Conservation (phyloP, 805 yeast species). For the Kodamaea hsintzibuensis region DNA sequence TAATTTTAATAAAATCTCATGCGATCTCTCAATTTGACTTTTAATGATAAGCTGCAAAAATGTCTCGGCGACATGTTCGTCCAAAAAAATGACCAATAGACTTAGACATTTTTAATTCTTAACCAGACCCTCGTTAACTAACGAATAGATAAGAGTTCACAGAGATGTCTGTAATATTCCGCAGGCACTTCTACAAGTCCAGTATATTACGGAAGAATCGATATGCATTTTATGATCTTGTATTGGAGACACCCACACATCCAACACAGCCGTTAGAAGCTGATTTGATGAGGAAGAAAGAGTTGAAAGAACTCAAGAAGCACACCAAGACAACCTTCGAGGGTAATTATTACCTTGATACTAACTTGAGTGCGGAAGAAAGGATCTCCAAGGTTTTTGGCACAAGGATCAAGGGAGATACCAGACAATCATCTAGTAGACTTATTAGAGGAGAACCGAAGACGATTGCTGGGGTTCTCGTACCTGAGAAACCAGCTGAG, state of each 20-base stretch:
- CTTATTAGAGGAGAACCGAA: slow-evolving; percentile 36
- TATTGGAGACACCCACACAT: slow-evolving; percentile 32
- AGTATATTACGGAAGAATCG: slow-evolving; percentile 5
- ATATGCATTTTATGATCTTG: slow-evolving; percentile 39
- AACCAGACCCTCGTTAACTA: not conserved
- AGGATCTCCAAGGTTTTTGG: slow-evolving; percentile 55
- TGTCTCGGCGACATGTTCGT: not conserved
- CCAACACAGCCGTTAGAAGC: slow-evolving; percentile 38
- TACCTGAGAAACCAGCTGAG: slow-evolving; percentile 82
- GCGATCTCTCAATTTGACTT: no score
- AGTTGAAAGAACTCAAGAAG: slow-evolving; percentile 20
- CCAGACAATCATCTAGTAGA: slow-evolving; percentile 41
- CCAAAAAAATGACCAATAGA: slow-evolving; percentile 1
- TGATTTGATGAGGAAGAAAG: slow-evolving; percentile 22
- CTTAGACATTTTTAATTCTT: not conserved
- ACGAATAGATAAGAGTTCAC: not conserved
- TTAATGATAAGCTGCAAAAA: not conserved
- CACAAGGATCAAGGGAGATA: slow-evolving; percentile 55
- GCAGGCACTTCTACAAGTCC: slow-evolving; percentile 2
- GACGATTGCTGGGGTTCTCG: slow-evolving; percentile 59
- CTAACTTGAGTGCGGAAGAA: slow-evolving; percentile 41
- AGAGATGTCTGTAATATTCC: not conserved
- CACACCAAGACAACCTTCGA: slow-evolving; percentile 26
- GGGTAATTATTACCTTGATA: slow-evolving; percentile 33
- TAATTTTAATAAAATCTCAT: no score